Evolutionary conservation across 768 basidiomycete species (phyloP).

Genomic region (Paxillus ammoniavirescens): DNA sequence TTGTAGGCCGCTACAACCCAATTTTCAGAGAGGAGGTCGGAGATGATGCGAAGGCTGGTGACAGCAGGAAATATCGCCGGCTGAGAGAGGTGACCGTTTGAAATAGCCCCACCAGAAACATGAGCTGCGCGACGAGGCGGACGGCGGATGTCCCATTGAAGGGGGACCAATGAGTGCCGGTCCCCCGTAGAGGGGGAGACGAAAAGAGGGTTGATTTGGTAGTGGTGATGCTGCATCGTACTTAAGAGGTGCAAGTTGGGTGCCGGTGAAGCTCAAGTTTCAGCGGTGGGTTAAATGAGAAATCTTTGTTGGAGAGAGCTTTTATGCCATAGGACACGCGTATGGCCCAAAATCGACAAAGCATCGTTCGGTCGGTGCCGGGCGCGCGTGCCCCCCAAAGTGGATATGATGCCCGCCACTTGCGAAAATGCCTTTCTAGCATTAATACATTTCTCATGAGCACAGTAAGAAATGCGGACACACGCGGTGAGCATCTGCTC

Average conservation of each 20-base stretch:
- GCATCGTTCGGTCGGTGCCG: background rate
- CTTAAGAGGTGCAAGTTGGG: slow-evolving; percentile 1
- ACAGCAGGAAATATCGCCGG: slow-evolving; percentile 45
- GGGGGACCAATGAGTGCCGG: slow-evolving; percentile 10
- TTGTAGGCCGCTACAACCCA: slow-evolving; percentile 45
- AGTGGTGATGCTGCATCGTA: slow-evolving; percentile 14
- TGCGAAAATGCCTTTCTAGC: background rate
- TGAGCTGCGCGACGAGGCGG: slow-evolving; percentile 30
- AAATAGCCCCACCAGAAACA: slow-evolving; percentile 6
- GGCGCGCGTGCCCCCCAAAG: slow-evolving; percentile 4
- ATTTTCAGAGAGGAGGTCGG: slow-evolving; percentile 43
- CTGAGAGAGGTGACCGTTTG: slow-evolving; percentile 33
- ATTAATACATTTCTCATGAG: background rate
- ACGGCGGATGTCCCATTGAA: slow-evolving; percentile 53
- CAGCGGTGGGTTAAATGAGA: background rate
- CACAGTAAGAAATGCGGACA: background rate
- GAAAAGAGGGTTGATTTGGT: slow-evolving; percentile 19
- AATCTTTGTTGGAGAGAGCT: background rate
- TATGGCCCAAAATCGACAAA: background rate
- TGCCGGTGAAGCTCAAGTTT: background rate
- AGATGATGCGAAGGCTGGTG: slow-evolving; percentile 38
- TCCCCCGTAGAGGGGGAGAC: slow-evolving; percentile 9
- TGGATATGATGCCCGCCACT: slow-evolving; percentile 6
- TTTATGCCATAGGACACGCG: slow-evolving; percentile 13
- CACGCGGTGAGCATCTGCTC: slow-evolving; percentile 1